Evolutionary conservation across 148 eudicot genomes (phyloP), one percentile per base, ranked within the genome.

Genomic region (Simmondsia chinensis): DNA sequence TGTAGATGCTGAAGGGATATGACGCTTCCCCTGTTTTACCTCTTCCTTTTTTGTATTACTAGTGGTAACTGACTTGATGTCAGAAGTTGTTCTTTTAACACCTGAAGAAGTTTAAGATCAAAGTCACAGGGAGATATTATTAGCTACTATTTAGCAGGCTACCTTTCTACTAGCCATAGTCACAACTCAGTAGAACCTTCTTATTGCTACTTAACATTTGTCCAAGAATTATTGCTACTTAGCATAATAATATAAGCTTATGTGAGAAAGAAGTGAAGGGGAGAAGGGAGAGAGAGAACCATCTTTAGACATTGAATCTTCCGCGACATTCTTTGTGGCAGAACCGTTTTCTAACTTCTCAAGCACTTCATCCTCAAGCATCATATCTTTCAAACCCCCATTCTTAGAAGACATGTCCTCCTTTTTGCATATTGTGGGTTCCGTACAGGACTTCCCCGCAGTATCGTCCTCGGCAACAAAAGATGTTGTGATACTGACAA

Each of bases 1-100:
- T 6, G 99, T 86, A 14, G 99, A 82, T 28, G 99, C 99, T 45
- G 95, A 86, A 41, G 99, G 88, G 18, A 93, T 86, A n/a, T 77
- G 64, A 13, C 89, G 56, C 41, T 69, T 71, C 29, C 51, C 63
- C 5, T 17, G 36, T 35, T 54, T 55, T 0, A 9, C 1, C 29
- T 56, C 61, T 10, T 20, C 28, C 35, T 70, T 49, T 1, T 44
- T 45, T 1, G 7, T 10, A 20, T 7, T 63, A 35, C 39, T 29
- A 5, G 19, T 32, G 21, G 27, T 35, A 49, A 4, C 12, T 26
- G 39, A 28, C 2, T 41, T 22, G 57, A 54, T 27, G 33, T 61
- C 69, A 39, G 46, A 34, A 17, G 52, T 54, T 16, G 53, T 43
- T 19, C 48, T 59, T 39, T 32, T 35, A 4, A 26, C 50, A 52